Evolutionary conservation across 2,329 filamentous ascomycete genomes (phyloP), one percentile per base, ranked within the genome.

Genomic region (Calonectria ilicicola): DNA sequence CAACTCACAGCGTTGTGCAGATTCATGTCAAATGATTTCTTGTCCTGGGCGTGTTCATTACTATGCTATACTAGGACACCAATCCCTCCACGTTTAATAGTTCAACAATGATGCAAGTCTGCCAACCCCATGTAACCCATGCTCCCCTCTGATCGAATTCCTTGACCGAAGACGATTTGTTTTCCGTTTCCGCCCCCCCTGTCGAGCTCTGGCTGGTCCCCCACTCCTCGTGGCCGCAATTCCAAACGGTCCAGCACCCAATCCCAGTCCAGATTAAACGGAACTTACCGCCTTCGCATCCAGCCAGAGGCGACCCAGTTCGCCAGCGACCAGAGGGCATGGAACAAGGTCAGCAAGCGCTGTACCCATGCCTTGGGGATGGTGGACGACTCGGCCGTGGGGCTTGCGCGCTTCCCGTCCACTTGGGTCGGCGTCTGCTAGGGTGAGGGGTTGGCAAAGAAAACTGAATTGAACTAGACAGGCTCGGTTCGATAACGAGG

Each of bases 171-270:
- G 58, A 64, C 78, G 78, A 80, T 76, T 72, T 73, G 74, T 44
- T 77, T 80, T 80, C 78, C 78, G 72, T 69, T 79, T 79, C 75
- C 46, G 76, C 70, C 66, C 53, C 75, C 71, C 72, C 70, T 74
- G 73, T 73, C 67, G 23, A 26, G 69, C 71, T 71, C 70, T 70
- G 72, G 70, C 70, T 72, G 72, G 72, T 60, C 69, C 71, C 76
- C 78, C 78, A 78, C 78, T 78, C 75, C 73, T 27, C 68, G 72
- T 74, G 67, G 78, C 70, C 72, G 76, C 74, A 77, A 78, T 75
- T 72, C 72, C 74, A 78, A 78, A 78, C 76, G 60, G 70, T 46
- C 70, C 70, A 69, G 71, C 65, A 63, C 56, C 46, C 60, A 65
- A 72, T 74, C 75, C 51, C 47, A 40, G 35, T 21, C 51, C 40